phyloP scores from a whole-genome alignment of 768 basidiomycete species.

The Collybia sp. region DNA sequence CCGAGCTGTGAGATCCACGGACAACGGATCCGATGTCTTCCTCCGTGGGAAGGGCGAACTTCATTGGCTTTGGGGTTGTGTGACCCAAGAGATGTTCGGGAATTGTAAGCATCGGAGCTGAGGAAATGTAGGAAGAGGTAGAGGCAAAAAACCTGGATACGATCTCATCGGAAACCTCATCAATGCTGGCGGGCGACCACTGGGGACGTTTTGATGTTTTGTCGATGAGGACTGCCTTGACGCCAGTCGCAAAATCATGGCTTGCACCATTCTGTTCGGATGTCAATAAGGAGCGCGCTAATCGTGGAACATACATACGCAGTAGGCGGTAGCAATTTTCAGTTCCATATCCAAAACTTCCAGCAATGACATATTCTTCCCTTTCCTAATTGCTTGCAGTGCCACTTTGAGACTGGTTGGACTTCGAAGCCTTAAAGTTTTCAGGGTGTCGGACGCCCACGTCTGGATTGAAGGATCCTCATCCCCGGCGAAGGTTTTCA shows the following conservation, averaged over 20 bases:
- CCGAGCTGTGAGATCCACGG: constrained; percentile 54
- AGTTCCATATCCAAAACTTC: constrained; percentile 82
- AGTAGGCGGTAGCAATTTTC: constrained; percentile 83
- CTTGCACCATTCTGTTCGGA: constrained; percentile 61
- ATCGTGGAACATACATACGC: constrained; percentile 50
- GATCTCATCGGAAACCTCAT: constrained; percentile 57
- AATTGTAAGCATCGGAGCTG: constrained; percentile 39
- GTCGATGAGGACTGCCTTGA: constrained; percentile 57
- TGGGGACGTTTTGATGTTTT: constrained; percentile 46
- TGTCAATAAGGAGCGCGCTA: constrained; percentile 9
- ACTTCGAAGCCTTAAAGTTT: constrained; percentile 62
- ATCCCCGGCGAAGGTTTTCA: constrained; percentile 38
- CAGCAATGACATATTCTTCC: constrained; percentile 55
- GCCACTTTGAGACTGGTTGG: constrained; percentile 92
- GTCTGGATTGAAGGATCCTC: constrained; percentile 41
- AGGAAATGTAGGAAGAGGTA: constrained; percentile 41
- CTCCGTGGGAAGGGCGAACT: constrained; percentile 73
- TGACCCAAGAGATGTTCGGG: constrained; percentile 23
- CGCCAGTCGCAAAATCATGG: constrained; percentile 81
- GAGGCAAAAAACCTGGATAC: constrained; percentile 63
- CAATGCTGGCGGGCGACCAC: constrained; percentile 68
- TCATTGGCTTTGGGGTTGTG: constrained; percentile 24
- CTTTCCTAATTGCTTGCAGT: constrained; percentile 71
- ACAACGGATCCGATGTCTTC: constrained; percentile 64
- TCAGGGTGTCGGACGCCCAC: constrained; percentile 76